phyloP scores from a whole-genome alignment of 1,139 yeast genomes.

The Saccharomyces hybrid region DNA sequence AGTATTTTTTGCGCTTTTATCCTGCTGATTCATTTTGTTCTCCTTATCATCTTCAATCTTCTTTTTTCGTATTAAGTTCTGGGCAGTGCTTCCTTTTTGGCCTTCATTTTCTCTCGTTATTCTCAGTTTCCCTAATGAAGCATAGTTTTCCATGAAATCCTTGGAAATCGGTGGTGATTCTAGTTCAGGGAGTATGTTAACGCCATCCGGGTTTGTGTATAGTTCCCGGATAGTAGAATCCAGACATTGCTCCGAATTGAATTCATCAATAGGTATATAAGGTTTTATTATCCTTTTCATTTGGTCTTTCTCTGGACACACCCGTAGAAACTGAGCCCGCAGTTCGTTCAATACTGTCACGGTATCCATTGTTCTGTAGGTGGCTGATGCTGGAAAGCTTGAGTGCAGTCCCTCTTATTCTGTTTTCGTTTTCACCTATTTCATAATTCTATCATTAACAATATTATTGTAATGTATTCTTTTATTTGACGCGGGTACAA shows the following conservation, averaged over 20 bases:
- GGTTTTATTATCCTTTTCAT: conserved; percentile 29
- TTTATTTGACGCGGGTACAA: background rate
- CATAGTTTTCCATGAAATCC: conserved; percentile 20
- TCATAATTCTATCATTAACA: too few relatives aligned
- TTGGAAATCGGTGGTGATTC: conserved; percentile 31
- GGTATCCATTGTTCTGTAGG: conserved; percentile 22
- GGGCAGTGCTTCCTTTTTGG: background rate
- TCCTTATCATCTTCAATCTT: background rate
- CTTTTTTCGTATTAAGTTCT: background rate
- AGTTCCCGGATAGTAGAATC: conserved; percentile 14
- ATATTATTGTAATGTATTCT: background rate
- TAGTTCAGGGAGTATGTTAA: conserved; percentile 17
- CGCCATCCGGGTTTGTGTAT: conserved; percentile 21
- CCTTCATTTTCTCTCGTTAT: conserved; percentile 7
- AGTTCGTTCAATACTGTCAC: conserved; percentile 24
- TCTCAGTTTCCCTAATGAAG: conserved; percentile 8
- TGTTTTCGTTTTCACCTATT: too few relatives aligned
- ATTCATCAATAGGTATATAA: conserved; percentile 9
- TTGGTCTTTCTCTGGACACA: conserved; percentile 28
- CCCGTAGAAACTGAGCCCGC: conserved; percentile 28
- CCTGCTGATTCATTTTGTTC: background rate
- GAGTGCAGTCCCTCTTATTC: background rate
- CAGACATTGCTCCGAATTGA: conserved; percentile 1
- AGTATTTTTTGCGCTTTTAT: background rate
- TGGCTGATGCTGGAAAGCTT: too few relatives aligned